Evolutionary conservation across 164 flowering plant species (phyloP).

Genomic region (Dillenia suffruticosa): DNA sequence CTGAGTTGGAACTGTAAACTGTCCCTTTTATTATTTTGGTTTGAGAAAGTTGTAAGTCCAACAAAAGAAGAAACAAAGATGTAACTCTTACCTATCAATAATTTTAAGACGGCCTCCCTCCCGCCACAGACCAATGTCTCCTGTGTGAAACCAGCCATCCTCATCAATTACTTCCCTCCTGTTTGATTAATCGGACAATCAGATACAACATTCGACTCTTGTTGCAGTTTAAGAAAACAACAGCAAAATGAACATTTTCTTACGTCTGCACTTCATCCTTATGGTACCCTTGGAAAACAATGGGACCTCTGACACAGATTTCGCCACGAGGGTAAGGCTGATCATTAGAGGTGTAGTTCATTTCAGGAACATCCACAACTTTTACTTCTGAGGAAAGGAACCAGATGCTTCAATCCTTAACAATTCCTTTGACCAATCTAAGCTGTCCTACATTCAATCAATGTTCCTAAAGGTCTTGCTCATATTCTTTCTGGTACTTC

Average conservation of each 20-base stretch:
- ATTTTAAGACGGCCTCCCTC: slow-evolving; percentile 87
- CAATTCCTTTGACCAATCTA: no score
- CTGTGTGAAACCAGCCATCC: slow-evolving; percentile 94
- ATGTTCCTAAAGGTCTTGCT: no score
- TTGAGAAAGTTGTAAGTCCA: no score
- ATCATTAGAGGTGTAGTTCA: slow-evolving; percentile 92
- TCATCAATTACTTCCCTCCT: slow-evolving; percentile 88
- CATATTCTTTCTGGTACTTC: no score
- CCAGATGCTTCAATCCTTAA: no score
- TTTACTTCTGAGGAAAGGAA: slow-evolving; percentile 62
- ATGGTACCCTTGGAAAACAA: slow-evolving; percentile 76
- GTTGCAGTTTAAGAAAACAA: no score
- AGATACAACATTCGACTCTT: neutral
- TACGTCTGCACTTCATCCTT: slow-evolving; percentile 97
- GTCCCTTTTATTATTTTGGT: no score
- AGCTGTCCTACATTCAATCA: no score
- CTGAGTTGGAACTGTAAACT: no score
- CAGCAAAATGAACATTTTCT: no score
- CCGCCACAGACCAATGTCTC: slow-evolving; percentile 85
- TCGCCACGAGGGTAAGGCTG: slow-evolving; percentile 93
- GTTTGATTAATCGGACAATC: slow-evolving; percentile 17
- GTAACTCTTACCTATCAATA: slow-evolving; percentile 69
- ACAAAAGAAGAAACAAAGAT: no score
- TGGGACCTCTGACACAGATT: slow-evolving; percentile 92
- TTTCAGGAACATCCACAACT: slow-evolving; percentile 94